Conservation (phyloP, 306 rosid species). For the Cucurbita pepo region DNA sequence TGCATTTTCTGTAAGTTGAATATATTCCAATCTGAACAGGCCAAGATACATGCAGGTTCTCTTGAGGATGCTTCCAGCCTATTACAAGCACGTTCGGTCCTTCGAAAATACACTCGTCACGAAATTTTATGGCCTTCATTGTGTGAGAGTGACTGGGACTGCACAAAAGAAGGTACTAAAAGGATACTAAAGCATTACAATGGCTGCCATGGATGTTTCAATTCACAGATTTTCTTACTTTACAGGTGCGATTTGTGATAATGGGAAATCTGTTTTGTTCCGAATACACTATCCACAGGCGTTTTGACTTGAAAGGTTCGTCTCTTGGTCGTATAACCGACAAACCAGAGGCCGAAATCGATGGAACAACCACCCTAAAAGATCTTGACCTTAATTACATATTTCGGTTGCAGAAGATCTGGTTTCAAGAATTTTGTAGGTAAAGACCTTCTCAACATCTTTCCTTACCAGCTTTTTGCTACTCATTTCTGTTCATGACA, state of each 20-base stretch:
- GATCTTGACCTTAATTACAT: conserved; percentile 80
- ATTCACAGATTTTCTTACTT: conserved; percentile 2
- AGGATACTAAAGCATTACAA: neutral
- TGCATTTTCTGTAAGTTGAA: conserved; percentile 3
- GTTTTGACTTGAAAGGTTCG: conserved; percentile 92
- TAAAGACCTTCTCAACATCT: conserved; percentile 3
- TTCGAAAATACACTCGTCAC: conserved; percentile 87
- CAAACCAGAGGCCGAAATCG: conserved; percentile 65
- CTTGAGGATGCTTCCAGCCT: conserved; percentile 85
- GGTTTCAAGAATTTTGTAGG: conserved; percentile 90
- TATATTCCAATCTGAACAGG: conserved; percentile 9
- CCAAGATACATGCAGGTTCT: conserved; percentile 45
- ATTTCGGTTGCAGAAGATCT: conserved; percentile 65
- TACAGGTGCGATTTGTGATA: conserved; percentile 86
- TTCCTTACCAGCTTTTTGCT: neutral
- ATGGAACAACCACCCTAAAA: conserved; percentile 76
- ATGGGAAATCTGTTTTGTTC: conserved; percentile 94
- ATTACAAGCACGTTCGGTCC: conserved; percentile 69
- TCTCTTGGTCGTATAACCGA: conserved; percentile 72
- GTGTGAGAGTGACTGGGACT: conserved; percentile 62
- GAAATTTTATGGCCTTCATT: conserved; percentile 81
- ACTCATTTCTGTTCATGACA: neutral
- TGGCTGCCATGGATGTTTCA: neutral
- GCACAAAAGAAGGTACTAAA: conserved; percentile 69
- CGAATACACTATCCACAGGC: conserved; percentile 47